These are phyloP conservation scores for Asterionellopsis glacialis DNA, from an alignment of 108 stramenopile species.

Conservation along the genomic window DNA sequence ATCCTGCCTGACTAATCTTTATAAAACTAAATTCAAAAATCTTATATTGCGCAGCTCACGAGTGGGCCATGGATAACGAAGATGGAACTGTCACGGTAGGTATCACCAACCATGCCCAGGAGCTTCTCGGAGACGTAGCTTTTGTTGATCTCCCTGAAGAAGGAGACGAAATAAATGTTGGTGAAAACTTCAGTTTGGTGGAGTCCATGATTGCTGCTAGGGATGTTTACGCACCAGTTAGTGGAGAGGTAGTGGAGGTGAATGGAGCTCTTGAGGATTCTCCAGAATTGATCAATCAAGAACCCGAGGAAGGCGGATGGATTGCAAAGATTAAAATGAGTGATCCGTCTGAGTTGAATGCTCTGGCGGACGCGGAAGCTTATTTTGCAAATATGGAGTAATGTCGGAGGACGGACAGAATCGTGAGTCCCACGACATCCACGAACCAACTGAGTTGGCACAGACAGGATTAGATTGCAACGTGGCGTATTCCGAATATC, in stretches of 20 bases:
- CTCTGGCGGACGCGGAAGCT: slow-evolving; percentile 40
- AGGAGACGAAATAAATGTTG: slow-evolving; percentile 64
- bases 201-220: slow-evolving; percentile 91
- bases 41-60: slow-evolving; percentile 32
- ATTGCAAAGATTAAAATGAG: slow-evolving; percentile 64
- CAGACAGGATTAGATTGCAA: too few species aligned
- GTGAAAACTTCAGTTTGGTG: slow-evolving; percentile 74
- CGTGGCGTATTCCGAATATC: too few species aligned
- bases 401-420: too few species aligned
- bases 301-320: slow-evolving; percentile 63
- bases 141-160: slow-evolving; percentile 81
- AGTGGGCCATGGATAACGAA: slow-evolving; percentile 69
- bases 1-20: too few species aligned
- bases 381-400: too few species aligned
- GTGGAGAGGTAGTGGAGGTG: slow-evolving; percentile 51
- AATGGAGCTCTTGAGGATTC: slow-evolving; percentile 51
- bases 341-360: slow-evolving; percentile 36
- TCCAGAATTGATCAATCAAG: slow-evolving; percentile 59
- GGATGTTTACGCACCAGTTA: slow-evolving; percentile 74
- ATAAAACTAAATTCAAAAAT: too few species aligned
- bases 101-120: slow-evolving; percentile 79
- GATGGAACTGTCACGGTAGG: slow-evolving; percentile 71
- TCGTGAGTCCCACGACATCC: too few species aligned
- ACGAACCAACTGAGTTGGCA: too few species aligned
- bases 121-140: slow-evolving; percentile 83